phyloP scores from a whole-genome alignment of 306 rosid species.

The Spatholobus suberectus region DNA sequence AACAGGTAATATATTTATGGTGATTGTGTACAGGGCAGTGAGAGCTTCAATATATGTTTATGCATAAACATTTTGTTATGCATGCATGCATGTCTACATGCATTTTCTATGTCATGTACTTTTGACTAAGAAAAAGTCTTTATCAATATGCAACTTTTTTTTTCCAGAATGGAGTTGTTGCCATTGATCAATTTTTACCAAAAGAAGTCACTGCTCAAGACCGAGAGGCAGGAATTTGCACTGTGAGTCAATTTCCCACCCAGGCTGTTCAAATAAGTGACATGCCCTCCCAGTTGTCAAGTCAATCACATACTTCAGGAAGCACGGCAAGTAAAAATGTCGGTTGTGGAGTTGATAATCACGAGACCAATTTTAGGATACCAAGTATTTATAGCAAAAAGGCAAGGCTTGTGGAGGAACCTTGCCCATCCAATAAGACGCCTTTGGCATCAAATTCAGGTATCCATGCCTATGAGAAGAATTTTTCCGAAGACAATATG shows the following conservation, averaged over 20 bases:
- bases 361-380: slow-evolving; percentile 46
- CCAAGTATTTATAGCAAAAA: slow-evolving; percentile 60
- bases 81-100: slow-evolving; percentile 30
- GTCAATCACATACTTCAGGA: slow-evolving; percentile 56
- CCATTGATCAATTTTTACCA: slow-evolving; percentile 73
- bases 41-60: slow-evolving; percentile 30
- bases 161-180: slow-evolving; percentile 72
- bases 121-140: slow-evolving; percentile 4
- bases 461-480: slow-evolving; percentile 46
- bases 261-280: slow-evolving; percentile 68
- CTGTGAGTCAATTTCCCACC: slow-evolving; percentile 83
- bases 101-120: slow-evolving; percentile 28
- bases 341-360: slow-evolving; percentile 43
- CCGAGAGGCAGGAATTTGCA: slow-evolving; percentile 75
- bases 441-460: slow-evolving; percentile 46
- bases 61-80: slow-evolving; percentile 13
- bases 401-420: slow-evolving; percentile 73
- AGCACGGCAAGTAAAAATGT: slow-evolving; percentile 40
- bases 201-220: slow-evolving; percentile 83
- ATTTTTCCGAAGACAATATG: slow-evolving; percentile 50
- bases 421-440: slow-evolving; percentile 44
- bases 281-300: slow-evolving; percentile 60
- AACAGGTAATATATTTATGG: slow-evolving; percentile 72
- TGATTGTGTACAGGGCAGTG: slow-evolving; percentile 11
- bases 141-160: slow-evolving; percentile 10